Evolutionary conservation across 164 flowering plant species (phyloP), one percentile per base, ranked within the genome.

Genomic region (Umbilicus rupestris): DNA sequence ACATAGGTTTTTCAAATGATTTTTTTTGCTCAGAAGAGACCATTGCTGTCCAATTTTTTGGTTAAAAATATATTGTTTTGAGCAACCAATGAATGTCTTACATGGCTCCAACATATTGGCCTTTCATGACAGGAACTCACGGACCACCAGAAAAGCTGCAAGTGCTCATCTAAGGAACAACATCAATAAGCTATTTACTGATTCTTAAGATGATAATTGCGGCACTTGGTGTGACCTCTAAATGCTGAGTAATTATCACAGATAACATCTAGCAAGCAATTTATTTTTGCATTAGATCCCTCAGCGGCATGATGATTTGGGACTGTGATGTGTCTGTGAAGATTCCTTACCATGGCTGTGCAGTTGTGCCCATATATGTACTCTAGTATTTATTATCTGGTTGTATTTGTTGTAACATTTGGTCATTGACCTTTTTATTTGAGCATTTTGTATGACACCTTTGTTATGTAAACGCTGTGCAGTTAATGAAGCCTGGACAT

Each of bases 111-210:
- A 33, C 17, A 5, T 14, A 22, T 62, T 8, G 15, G 9, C n/a
- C n/a, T n/a, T n/a, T 33, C 39, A 33, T 31, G 26, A 39, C 65
- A 63, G 65, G 65, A 63, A 37, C 65, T 63, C 65, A 63, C 65
- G 5, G 65, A 63, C 12, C 65, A 33, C 26, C 65, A 63, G 35
- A 63, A 41, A n/a, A 63, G 14, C 26, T 63, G 65, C 65, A 63
- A 63, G 29, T 63, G 65, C 44, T 35, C 45, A 22, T 37, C 45
- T 2, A 63, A 41, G 65, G 65, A 63, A 62, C 26, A 39, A 37
- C 65, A 20, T 19, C 29, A 63, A 35, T 37, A 39, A 37, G 44
- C 65, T 62, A 63, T 20, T 63, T 63, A 26, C 9, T 37, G 45
- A 35, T 37, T 37, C 29, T 63, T 39, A 2, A 12, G 15, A 16